Evolutionary conservation across 768 basidiomycete species (phyloP).

Genomic region (Panus rudis): DNA sequence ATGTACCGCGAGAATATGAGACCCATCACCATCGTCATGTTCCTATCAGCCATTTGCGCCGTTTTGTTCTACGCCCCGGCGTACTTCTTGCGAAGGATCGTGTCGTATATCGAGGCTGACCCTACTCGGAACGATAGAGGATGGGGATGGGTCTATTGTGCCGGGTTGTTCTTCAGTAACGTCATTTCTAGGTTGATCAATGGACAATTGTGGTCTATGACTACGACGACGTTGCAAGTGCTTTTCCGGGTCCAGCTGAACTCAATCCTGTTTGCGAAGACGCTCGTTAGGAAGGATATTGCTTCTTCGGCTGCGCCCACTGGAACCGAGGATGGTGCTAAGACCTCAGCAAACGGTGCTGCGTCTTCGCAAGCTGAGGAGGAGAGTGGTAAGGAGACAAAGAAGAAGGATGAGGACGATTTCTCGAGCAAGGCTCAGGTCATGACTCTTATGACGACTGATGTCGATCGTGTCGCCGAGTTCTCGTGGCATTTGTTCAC

Average conservation of each 20-base stretch:
- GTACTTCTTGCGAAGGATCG: slow-evolving; percentile 52
- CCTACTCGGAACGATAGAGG: slow-evolving; percentile 43
- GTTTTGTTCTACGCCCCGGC: slow-evolving; percentile 57
- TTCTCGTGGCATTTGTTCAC: slow-evolving; percentile 76
- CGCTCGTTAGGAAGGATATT: slow-evolving; percentile 77
- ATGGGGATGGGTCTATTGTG: slow-evolving; percentile 72
- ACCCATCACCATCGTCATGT: slow-evolving; percentile 34
- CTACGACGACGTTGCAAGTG: slow-evolving; percentile 64
- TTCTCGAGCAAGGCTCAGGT: slow-evolving; percentile 64
- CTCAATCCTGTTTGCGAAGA: slow-evolving; percentile 80
- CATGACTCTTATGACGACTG: slow-evolving; percentile 95
- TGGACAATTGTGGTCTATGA: slow-evolving; percentile 64
- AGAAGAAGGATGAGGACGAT: slow-evolving; percentile 41
- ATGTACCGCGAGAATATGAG: slow-evolving; percentile 50
- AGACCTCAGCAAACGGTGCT: slow-evolving; percentile 2
- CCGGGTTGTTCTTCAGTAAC: slow-evolving; percentile 42
- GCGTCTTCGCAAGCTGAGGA: slow-evolving; percentile 23
- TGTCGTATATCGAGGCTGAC: slow-evolving; percentile 62
- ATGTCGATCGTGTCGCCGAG: slow-evolving; percentile 85
- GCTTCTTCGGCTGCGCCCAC: slow-evolving; percentile 48
- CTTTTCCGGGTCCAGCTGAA: slow-evolving; percentile 72
- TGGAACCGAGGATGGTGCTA: slow-evolving; percentile 11
- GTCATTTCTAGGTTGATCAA: slow-evolving; percentile 38
- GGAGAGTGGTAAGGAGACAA: slow-evolving; percentile 57
- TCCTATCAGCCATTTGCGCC: slow-evolving; percentile 51